Conservation (phyloP, 1,139 yeast genomes). For the Kurtzmaniella quercitrusa region DNA sequence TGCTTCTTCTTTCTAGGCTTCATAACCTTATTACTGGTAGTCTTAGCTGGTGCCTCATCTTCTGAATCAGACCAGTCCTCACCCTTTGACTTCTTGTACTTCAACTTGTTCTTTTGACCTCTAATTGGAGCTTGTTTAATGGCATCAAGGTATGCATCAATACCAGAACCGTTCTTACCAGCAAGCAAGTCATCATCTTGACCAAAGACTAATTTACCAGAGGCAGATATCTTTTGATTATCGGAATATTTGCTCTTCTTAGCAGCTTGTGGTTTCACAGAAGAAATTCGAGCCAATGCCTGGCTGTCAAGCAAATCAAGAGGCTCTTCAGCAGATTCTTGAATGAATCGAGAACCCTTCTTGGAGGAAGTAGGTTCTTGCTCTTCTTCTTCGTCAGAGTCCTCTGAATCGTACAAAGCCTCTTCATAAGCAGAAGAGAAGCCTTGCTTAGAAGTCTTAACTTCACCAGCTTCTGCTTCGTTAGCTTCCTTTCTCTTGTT, state of each 20-base stretch:
- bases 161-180: slow-evolving; percentile 49
- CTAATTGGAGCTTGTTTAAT: slow-evolving; percentile 88
- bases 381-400: slow-evolving; percentile 40
- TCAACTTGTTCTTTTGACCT: slow-evolving; percentile 87
- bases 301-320: slow-evolving; percentile 83
- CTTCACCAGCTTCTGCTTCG: slow-evolving; percentile 14
- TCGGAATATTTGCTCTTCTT: slow-evolving; percentile 42
- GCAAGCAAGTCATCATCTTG: slow-evolving; percentile 48
- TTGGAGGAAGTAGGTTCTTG: slow-evolving; percentile 20
- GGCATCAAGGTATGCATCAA: slow-evolving; percentile 91
- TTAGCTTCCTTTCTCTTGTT: slow-evolving; percentile 63
- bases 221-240: slow-evolving; percentile 32
- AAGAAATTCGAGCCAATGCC: slow-evolving; percentile 81
- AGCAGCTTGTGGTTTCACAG: slow-evolving; percentile 68
- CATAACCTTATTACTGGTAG: slow-evolving; percentile 21
- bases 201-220: slow-evolving; percentile 51
- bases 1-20: slow-evolving; percentile 40
- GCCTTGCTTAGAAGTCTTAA: slow-evolving; percentile 29
- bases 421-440: slow-evolving; percentile 85
- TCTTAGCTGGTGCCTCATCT: slow-evolving; percentile 18
- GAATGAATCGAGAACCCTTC: slow-evolving; percentile 58
- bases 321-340: slow-evolving; percentile 79
- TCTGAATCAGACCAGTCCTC: slow-evolving; percentile 55
- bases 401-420: slow-evolving; percentile 62
- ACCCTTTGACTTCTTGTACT: slow-evolving; percentile 65